These are phyloP conservation scores for Colletotrichum siamense DNA, from an alignment of 2,329 filamentous ascomycete species.

Conservation along the genomic window DNA sequence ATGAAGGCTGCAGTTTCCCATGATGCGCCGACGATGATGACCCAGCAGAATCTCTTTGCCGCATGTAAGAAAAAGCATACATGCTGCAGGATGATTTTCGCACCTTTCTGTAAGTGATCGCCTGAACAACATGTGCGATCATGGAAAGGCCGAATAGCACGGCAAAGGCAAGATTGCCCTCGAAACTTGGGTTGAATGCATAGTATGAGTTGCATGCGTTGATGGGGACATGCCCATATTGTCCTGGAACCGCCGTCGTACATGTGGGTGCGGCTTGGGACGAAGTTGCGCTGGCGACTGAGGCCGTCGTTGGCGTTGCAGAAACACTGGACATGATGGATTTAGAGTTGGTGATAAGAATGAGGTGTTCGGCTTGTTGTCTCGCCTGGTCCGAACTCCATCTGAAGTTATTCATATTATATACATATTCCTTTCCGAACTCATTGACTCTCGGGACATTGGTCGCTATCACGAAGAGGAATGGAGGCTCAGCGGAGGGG, in stretches of 20 bases:
- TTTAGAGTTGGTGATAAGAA: not conserved
- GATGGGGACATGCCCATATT: slow-evolving; percentile 35
- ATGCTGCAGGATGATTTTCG: not conserved
- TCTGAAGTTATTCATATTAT: not conserved
- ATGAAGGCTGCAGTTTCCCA: slow-evolving; percentile 47
- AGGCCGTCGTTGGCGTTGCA: not conserved
- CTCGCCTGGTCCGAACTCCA: not conserved
- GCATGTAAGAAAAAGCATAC: rapidly evolving
- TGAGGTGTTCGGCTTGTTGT: not conserved
- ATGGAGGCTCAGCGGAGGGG: not conserved
- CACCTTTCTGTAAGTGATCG: slow-evolving; percentile 36
- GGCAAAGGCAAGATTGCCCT: slow-evolving; percentile 36
- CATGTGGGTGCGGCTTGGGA: slow-evolving; percentile 23
- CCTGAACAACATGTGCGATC: slow-evolving; percentile 31
- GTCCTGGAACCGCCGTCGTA: slow-evolving; percentile 35
- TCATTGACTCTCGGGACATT: not conserved
- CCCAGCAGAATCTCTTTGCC: slow-evolving; percentile 38
- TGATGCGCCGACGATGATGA: slow-evolving; percentile 41
- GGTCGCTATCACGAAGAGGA: not conserved
- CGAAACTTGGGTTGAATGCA: slow-evolving; percentile 36
- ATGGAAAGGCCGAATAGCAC: slow-evolving; percentile 34
- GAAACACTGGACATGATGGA: not conserved
- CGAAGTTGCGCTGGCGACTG: not conserved
- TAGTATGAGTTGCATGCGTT: slow-evolving; percentile 38
- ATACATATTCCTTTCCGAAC: not conserved